Percentiles rank a stretch among this genome's conserved stretches.
Evolutionary conservation across 106 monocot species (phyloP).

Genomic region (Ottelia alismoides): DNA sequence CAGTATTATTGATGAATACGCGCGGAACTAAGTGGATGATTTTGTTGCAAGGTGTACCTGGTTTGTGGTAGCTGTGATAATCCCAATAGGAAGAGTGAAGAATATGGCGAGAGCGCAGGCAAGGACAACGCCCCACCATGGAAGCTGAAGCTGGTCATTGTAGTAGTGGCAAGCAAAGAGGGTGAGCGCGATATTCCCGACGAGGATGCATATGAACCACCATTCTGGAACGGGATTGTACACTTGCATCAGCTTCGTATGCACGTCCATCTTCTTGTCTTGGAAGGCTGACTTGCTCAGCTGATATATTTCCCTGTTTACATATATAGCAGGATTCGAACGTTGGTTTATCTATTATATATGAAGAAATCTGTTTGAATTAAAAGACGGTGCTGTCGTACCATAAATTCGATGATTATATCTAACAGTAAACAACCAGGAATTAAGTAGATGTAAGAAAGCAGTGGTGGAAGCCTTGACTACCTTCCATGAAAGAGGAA

Average conservation of each 20-base stretch:
- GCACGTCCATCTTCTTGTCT: constrained; percentile 27
- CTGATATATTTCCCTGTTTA: constrained; percentile 7
- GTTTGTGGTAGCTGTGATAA: constrained; percentile 48
- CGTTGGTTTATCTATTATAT: too few species aligned
- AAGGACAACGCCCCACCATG: constrained; percentile 36
- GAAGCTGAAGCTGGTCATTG: constrained; percentile 19
- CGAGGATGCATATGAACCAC: constrained; percentile 35
- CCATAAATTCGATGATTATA: too few species aligned
- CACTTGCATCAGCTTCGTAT: constrained; percentile 33
- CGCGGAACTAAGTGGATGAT: neutral
- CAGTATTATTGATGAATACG: neutral
- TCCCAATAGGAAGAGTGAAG: constrained; percentile 63
- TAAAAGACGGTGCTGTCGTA: too few species aligned
- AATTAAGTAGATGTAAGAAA: too few species aligned
- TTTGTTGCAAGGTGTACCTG: constrained; percentile 14
- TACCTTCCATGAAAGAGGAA: constrained; percentile 85
- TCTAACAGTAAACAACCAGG: too few species aligned
- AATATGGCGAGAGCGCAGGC: constrained; percentile 28
- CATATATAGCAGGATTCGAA: too few species aligned
- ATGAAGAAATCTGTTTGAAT: too few species aligned
- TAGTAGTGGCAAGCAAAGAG: constrained; percentile 9
- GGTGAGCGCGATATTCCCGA: constrained; percentile 17
- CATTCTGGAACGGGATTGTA: constrained; percentile 41
- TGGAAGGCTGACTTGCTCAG: constrained; percentile 14
- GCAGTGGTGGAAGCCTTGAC: too few species aligned